Percentiles rank a stretch among this genome's conserved stretches.
These are phyloP conservation scores for Monilinia laxa DNA, from an alignment of 2,329 filamentous ascomycete genomes.

Conservation along the genomic window DNA sequence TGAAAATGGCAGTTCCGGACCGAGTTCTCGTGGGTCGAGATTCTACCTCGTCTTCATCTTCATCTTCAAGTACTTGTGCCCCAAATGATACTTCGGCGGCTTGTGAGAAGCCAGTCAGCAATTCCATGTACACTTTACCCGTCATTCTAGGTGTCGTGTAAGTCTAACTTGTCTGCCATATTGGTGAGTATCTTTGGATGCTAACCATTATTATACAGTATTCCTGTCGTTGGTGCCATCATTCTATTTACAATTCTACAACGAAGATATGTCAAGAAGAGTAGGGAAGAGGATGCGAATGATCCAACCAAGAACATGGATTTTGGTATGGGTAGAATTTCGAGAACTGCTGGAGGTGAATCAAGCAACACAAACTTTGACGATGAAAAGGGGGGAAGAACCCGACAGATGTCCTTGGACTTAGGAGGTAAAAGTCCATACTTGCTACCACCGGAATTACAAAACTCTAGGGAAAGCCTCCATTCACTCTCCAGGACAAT, in stretches of 20 bases:
- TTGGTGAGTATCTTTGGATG: not conserved
- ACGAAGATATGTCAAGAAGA: conserved; percentile 69
- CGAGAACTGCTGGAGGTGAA: conserved; percentile 27
- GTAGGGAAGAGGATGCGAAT: conserved; percentile 73
- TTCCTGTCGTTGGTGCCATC: conserved; percentile 69
- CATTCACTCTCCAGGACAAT: conserved; percentile 79
- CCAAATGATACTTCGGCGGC: conserved; percentile 41
- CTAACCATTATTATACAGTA: conserved; percentile 49
- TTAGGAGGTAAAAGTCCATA: conserved; percentile 83
- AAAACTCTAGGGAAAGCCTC: conserved; percentile 80
- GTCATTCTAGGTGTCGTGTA: conserved; percentile 71
- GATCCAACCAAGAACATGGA: conserved; percentile 91
- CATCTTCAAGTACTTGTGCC: conserved; percentile 38
- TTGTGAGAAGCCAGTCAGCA: conserved; percentile 61
- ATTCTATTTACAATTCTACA: conserved; percentile 74
- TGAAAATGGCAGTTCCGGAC: conserved; percentile 33
- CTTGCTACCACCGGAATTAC: conserved; percentile 79
- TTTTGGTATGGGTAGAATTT: conserved; percentile 71
- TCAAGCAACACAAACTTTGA: not conserved
- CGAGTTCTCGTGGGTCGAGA: conserved; percentile 33
- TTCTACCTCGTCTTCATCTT: conserved; percentile 29
- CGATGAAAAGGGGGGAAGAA: conserved; percentile 42
- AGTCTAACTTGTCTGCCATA: conserved; percentile 43
- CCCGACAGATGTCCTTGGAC: conserved; percentile 58
- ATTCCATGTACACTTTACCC: conserved; percentile 58